These are phyloP conservation scores for Metschnikowia koreensis DNA, from an alignment of 805 yeast genomes.

Conservation along the genomic window DNA sequence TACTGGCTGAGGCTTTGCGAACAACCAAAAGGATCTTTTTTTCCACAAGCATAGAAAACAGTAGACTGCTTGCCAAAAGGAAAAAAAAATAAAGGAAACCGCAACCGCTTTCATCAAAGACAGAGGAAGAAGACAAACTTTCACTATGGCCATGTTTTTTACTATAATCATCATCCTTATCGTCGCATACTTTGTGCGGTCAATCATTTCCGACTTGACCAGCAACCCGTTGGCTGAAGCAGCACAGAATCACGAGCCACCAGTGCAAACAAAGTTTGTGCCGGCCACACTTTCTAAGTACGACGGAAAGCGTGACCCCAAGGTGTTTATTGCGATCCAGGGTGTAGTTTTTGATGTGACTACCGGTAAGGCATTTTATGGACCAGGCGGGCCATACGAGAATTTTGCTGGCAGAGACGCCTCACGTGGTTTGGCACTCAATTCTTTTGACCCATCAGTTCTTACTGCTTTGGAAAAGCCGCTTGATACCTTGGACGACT, in stretches of 20 bases:
- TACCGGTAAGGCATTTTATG: constrained; percentile 79
- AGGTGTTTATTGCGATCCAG: constrained; percentile 80
- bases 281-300: constrained; percentile 70
- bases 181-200: constrained; percentile 30
- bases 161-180: constrained; percentile 32
- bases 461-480: constrained; percentile 73
- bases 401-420: constrained; percentile 97
- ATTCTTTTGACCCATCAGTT: constrained; percentile 72
- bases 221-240: constrained; percentile 29
- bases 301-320: constrained; percentile 78
- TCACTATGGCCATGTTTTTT: constrained; percentile 18
- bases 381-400: constrained; percentile 93
- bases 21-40: neutral
- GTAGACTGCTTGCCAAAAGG: too few relatives aligned
- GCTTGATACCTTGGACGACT: constrained; percentile 66
- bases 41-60: neutral
- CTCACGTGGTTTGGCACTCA: constrained; percentile 84
- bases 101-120: too few relatives aligned
- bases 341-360: constrained; percentile 86
- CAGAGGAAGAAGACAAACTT: too few relatives aligned
- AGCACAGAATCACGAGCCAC: constrained; percentile 24
- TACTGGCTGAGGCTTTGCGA: constrained; percentile 4
- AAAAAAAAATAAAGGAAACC: neutral
- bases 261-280: constrained; percentile 58
- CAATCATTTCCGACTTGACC: constrained; percentile 24